Evolutionary conservation across 73 alveolate genomes (phyloP).

Genomic region (Paramecium pentaurelia): DNA sequence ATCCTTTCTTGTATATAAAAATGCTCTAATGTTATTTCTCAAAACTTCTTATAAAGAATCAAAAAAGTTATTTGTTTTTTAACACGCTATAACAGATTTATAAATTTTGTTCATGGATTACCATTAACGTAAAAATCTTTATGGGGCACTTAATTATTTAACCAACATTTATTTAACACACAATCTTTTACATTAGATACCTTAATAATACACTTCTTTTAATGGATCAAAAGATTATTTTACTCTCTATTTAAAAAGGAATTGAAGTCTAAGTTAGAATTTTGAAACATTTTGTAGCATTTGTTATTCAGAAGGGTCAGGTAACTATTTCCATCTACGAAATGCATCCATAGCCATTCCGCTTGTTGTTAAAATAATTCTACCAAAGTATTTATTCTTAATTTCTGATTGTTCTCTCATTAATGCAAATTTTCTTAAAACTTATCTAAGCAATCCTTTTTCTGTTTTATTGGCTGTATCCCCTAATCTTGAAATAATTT

Average conservation of each 20-base stretch:
- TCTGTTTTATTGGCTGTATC: not conserved
- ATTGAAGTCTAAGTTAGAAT: not conserved
- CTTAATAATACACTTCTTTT: not conserved
- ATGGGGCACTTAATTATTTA: not conserved
- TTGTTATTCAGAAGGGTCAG: not conserved
- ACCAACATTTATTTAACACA: not conserved
- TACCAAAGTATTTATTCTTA: not conserved
- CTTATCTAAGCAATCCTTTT: not conserved
- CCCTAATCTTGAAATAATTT: not conserved
- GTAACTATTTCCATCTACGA: not conserved
- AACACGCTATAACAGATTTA: not conserved
- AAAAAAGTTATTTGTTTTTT: not conserved
- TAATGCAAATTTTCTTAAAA: not conserved
- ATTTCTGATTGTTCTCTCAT: not conserved
- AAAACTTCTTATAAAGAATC: not conserved
- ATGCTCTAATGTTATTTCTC: not conserved
- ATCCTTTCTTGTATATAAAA: not conserved
- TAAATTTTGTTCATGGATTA: not conserved
- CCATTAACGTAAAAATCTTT: not conserved
- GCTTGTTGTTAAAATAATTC: not conserved
- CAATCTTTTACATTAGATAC: not conserved
- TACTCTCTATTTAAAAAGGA: not conserved
- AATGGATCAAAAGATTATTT: not conserved
- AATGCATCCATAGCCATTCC: slow-evolving; percentile 11
- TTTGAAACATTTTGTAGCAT: not conserved